Evolutionary conservation across 2,329 filamentous ascomycete genomes (phyloP).

Genomic region (Incumbomyces delicatus): DNA sequence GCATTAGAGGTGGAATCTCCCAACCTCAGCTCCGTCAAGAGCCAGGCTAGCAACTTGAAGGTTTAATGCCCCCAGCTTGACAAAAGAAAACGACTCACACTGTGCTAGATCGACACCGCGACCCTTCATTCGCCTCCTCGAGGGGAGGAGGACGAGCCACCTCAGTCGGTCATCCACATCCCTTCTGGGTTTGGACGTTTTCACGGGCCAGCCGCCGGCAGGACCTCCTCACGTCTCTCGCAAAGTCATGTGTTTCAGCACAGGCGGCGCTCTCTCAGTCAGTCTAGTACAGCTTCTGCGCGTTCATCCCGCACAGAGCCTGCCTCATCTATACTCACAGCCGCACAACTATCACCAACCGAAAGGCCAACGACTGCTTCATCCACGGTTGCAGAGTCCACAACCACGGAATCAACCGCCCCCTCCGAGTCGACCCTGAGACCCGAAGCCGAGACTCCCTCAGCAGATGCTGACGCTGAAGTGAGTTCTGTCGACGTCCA

Average conservation of each 20-base stretch:
- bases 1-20: conserved; percentile 3
- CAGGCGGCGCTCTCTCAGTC: background rate
- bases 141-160: conserved; percentile 55
- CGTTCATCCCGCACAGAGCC: conserved; percentile 7
- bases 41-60: background rate
- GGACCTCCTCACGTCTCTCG: background rate
- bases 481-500: background rate
- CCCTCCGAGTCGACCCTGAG: conserved; percentile 14
- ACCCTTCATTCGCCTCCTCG: conserved; percentile 24
- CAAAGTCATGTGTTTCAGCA: background rate
- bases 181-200: conserved; percentile 74
- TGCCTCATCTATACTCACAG: background rate
- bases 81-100: background rate
- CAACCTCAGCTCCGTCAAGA: conserved; percentile 2
- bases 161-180: conserved; percentile 83
- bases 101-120: conserved; percentile 34
- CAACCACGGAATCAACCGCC: background rate
- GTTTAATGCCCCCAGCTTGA: background rate
- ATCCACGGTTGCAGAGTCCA: conserved; percentile 2
- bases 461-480: conserved; percentile 5
- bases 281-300: background rate
- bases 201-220: conserved; percentile 23
- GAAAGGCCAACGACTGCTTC: conserved; percentile 8
- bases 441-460: conserved; percentile 6
- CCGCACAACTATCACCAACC: conserved; percentile 3